These are phyloP conservation scores for Brasilioporus rufonigricans DNA, from an alignment of 768 basidiomycete genomes.

Conservation along the genomic window DNA sequence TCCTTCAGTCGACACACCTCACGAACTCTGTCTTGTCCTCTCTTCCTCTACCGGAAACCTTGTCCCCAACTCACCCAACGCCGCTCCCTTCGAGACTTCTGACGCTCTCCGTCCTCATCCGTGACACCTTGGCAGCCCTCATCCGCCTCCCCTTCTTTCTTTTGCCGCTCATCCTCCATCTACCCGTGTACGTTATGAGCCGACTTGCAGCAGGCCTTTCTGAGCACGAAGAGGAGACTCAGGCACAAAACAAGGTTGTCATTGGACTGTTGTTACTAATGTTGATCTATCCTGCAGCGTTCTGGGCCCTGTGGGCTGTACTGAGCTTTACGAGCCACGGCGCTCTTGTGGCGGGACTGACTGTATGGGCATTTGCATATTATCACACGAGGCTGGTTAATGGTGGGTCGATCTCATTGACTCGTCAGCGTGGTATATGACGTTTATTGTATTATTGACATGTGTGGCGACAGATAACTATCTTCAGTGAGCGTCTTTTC, in stretches of 20 bases:
- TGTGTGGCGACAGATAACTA: constrained; percentile 56
- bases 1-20: constrained; percentile 76
- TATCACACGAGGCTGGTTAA: constrained; percentile 89
- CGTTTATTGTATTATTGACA: constrained; percentile 12
- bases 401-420: constrained; percentile 47
- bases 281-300: constrained; percentile 77
- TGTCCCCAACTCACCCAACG: constrained; percentile 76
- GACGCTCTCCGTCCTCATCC: constrained; percentile 74
- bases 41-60: constrained; percentile 76
- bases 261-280: constrained; percentile 77
- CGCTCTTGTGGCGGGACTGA: constrained; percentile 62
- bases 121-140: constrained; percentile 69
- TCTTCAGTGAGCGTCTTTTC: constrained; percentile 55
- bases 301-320: constrained; percentile 83
- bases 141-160: constrained; percentile 86
- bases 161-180: constrained; percentile 77
- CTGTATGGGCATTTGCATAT: constrained; percentile 74
- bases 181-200: constrained; percentile 84
- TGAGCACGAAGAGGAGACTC: constrained; percentile 88
- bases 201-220: constrained; percentile 70
- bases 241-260: constrained; percentile 96
- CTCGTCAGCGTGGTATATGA: constrained; percentile 22
- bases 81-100: constrained; percentile 77
- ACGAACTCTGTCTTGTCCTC: constrained; percentile 83
- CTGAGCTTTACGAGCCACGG: constrained; percentile 75